Evolutionary conservation across 192 early-diverging fungal species (phyloP).

Genomic region (Linnemannia exigua): DNA sequence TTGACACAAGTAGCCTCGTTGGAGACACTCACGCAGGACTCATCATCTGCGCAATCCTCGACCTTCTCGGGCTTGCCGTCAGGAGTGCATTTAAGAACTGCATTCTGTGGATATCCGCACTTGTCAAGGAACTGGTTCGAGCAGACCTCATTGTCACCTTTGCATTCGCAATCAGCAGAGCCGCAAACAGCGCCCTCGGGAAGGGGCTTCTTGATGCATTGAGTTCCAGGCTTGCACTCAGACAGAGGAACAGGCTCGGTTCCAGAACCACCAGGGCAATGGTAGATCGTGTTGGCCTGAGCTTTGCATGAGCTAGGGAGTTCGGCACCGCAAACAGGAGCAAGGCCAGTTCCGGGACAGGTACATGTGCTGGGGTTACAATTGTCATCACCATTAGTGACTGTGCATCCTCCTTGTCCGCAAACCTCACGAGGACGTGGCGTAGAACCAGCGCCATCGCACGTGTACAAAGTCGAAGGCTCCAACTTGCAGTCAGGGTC

Average conservation of each 20-base stretch:
- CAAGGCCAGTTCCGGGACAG: constrained; percentile 7
- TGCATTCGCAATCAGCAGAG: background rate
- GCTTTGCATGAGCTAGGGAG: background rate
- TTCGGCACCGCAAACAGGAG: background rate
- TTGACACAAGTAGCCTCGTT: background rate
- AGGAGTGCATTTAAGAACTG: background rate
- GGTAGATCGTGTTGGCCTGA: background rate
- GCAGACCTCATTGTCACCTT: background rate
- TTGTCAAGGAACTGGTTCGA: background rate
- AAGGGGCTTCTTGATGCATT: background rate
- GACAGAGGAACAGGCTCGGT: background rate
- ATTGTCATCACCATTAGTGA: background rate
- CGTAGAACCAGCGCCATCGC: background rate
- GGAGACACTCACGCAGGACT: background rate
- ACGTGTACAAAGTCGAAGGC: background rate
- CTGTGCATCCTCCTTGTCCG: background rate
- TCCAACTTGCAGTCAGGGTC: background rate
- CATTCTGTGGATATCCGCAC: background rate
- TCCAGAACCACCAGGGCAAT: background rate
- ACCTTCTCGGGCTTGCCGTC: background rate
- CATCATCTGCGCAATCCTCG: background rate
- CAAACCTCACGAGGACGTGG: background rate
- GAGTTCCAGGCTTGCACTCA: background rate
- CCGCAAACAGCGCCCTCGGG: background rate
- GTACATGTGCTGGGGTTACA: background rate